Conservation (phyloP, 2,329 filamentous ascomycete species). For the Fusarium sarcochroum region DNA sequence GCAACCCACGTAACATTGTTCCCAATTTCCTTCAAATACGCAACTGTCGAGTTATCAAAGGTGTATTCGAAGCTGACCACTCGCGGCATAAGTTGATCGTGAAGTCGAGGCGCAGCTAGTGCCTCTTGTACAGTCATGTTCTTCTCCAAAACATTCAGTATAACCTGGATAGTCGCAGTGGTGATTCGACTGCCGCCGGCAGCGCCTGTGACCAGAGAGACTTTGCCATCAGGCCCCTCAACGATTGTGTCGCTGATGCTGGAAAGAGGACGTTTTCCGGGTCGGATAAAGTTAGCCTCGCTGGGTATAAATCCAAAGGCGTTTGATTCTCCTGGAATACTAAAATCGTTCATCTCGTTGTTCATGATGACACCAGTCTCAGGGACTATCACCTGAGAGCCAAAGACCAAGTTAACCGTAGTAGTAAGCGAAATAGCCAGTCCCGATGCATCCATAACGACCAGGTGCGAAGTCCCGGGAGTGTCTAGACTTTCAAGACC, state of each 20-base stretch:
- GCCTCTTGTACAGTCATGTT: conserved; percentile 72
- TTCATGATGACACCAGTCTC: conserved; percentile 86
- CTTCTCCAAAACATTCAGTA: conserved; percentile 81
- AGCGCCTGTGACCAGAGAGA: conserved; percentile 81
- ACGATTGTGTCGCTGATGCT: conserved; percentile 85
- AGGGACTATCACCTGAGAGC: conserved; percentile 80
- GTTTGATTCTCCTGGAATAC: conserved; percentile 78
- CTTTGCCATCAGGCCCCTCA: conserved; percentile 74
- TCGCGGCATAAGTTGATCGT: conserved; percentile 86
- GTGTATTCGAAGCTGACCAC: conserved; percentile 77
- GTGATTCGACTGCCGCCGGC: conserved; percentile 90
- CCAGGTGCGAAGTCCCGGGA: conserved; percentile 77
- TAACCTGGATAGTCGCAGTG: conserved; percentile 83
- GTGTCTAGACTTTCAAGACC: conserved; percentile 68
- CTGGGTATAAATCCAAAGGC: conserved; percentile 84
- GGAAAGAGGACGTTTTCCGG: conserved; percentile 83
- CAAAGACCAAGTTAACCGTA: conserved; percentile 86
- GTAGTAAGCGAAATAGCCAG: conserved; percentile 83
- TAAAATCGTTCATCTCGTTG: conserved; percentile 79
- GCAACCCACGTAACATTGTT: conserved; percentile 83
- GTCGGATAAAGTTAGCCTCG: conserved; percentile 80
- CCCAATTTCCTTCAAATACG: conserved; percentile 74
- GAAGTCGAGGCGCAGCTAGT: conserved; percentile 77
- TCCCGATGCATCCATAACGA: conserved; percentile 77
- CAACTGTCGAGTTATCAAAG: conserved; percentile 79